Percentiles rank a stretch among this genome's conserved stretches.
phyloP scores from a whole-genome alignment of 305 asterid genomes.

The Lippia alba region DNA sequence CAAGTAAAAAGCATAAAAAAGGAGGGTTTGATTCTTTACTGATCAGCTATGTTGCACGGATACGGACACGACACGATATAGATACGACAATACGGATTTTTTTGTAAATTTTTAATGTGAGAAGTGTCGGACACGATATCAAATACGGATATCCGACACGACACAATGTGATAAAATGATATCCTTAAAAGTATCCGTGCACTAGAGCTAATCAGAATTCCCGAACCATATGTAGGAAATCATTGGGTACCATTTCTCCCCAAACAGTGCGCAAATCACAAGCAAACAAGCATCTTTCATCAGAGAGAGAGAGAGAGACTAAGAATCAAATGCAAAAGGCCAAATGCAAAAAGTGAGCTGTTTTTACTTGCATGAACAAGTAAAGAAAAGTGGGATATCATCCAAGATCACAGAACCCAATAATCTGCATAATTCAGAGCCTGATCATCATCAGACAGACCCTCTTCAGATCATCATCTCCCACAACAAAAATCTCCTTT shows the following conservation, averaged over 20 bases:
- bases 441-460: no score
- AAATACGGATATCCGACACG: no score
- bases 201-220: no score
- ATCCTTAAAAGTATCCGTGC: no score
- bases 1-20: slow-evolving; percentile 36
- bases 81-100: no score
- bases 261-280: slow-evolving; percentile 51
- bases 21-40: slow-evolving; percentile 40
- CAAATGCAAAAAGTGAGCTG: slow-evolving; percentile 49
- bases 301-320: slow-evolving; percentile 32
- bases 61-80: no score
- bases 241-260: slow-evolving; percentile 51
- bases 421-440: slow-evolving; percentile 61
- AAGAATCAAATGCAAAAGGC: slow-evolving; percentile 34
- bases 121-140: no score
- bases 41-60: no score
- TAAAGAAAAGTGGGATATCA: slow-evolving; percentile 48
- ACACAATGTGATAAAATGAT: no score
- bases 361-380: slow-evolving; percentile 44
- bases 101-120: no score
- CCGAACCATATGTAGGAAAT: slow-evolving; percentile 53
- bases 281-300: slow-evolving; percentile 24
- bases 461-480: slow-evolving; percentile 1
- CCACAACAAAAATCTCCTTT: background rate
- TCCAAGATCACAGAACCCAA: slow-evolving; percentile 64